Evolutionary conservation across 108 stramenopile genomes (phyloP).

Genomic region (Fragilariopsis cylindrus): DNA sequence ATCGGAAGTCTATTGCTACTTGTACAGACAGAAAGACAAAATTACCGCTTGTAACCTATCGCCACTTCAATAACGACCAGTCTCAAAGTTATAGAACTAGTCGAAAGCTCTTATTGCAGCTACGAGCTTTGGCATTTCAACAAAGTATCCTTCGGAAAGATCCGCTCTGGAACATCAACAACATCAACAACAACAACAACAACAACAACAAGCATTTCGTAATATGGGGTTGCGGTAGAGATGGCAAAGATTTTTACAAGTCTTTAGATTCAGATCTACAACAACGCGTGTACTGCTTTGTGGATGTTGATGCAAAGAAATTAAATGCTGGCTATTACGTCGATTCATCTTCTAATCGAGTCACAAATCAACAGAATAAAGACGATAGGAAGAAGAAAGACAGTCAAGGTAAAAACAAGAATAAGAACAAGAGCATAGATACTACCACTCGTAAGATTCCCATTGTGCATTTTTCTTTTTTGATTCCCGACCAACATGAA

Average conservation of each 20-base stretch:
- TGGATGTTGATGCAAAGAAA: constrained; percentile 86
- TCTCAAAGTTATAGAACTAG: constrained; percentile 82
- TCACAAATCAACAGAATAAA: constrained; percentile 27
- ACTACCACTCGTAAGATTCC: constrained; percentile 50
- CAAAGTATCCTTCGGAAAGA: constrained; percentile 41
- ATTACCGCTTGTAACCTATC: constrained; percentile 75
- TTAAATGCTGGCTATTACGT: constrained; percentile 61
- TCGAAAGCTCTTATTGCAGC: constrained; percentile 70
- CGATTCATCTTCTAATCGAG: constrained; percentile 14
- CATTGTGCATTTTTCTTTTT: constrained; percentile 81
- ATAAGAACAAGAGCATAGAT: constrained; percentile 38
- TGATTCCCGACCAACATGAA: constrained; percentile 35
- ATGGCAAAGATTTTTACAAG: constrained; percentile 91
- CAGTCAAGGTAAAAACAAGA: neutral
- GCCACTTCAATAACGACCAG: constrained; percentile 56
- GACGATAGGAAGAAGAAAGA: constrained; percentile 26
- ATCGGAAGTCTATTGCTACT: constrained; percentile 26
- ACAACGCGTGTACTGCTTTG: constrained; percentile 68
- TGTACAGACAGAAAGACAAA: constrained; percentile 14
- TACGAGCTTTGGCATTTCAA: constrained; percentile 77
- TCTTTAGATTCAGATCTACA: constrained; percentile 51
- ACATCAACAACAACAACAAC: too few relatives aligned
- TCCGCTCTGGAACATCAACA: constrained; percentile 16
- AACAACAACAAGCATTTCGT: constrained; percentile 45
- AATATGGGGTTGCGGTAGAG: constrained; percentile 88